phyloP scores from a whole-genome alignment of 352 stramenopile genomes.

The Poterioochromonas sp. region DNA sequence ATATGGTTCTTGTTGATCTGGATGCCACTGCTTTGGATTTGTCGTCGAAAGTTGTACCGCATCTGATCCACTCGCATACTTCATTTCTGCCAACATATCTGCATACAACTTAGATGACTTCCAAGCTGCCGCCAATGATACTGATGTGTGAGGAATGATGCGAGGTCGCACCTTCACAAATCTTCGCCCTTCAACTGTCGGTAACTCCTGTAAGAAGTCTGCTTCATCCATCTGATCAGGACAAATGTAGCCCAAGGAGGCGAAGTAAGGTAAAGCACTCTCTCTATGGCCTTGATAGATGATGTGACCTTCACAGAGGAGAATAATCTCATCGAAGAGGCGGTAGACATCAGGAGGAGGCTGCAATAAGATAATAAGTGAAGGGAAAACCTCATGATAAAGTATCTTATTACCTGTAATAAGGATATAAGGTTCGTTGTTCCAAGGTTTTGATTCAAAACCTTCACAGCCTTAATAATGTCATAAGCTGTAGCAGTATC shows the following conservation, averaged over 20 bases:
- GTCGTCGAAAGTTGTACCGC: constrained; percentile 32
- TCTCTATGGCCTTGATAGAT: constrained; percentile 73
- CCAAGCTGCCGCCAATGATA: constrained; percentile 25
- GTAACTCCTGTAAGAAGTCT: constrained; percentile 74
- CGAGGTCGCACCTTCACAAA: too few species aligned
- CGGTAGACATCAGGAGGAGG: constrained; percentile 79
- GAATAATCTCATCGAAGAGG: constrained; percentile 88
- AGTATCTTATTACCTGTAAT: too few species aligned
- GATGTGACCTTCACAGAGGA: constrained; percentile 79
- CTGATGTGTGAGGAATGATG: constrained; percentile 2
- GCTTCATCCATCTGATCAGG: constrained; percentile 56
- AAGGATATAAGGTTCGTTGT: too few species aligned
- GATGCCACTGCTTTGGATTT: constrained; percentile 35
- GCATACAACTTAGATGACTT: background rate
- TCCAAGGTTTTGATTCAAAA: background rate
- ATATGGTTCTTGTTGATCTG: constrained; percentile 38
- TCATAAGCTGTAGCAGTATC: background rate
- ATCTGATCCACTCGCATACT: background rate
- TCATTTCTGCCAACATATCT: constrained; percentile 12
- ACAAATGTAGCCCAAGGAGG: constrained; percentile 56
- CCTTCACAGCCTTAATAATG: background rate
- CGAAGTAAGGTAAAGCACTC: constrained; percentile 67
- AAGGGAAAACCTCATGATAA: too few species aligned
- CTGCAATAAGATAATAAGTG: constrained; percentile 45
- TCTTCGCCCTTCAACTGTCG: constrained; percentile 49